phyloP scores from a whole-genome alignment of 768 basidiomycete species.

The Kwoniella botswanensis region DNA sequence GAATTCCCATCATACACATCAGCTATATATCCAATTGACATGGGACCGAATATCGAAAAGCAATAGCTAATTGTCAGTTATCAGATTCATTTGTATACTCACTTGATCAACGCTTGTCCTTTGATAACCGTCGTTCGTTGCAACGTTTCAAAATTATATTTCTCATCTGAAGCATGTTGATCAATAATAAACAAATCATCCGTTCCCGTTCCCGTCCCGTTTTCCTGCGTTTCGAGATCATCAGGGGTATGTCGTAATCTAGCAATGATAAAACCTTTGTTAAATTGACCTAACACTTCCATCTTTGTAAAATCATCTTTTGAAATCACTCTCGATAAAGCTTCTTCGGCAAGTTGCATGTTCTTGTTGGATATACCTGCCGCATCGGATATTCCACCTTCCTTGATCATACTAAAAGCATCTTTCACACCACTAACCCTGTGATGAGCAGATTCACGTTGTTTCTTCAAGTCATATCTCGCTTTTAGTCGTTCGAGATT shows the following conservation, averaged over 20 bases:
- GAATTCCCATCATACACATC: background rate
- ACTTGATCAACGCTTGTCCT: conserved; percentile 84
- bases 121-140: conserved; percentile 88
- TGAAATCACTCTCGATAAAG: conserved; percentile 79
- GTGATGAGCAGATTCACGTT: too few species aligned
- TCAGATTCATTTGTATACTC: conserved; percentile 41
- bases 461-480: conserved; percentile 23
- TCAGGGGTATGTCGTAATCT: conserved; percentile 61
- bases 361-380: conserved; percentile 59
- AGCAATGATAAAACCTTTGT: conserved; percentile 89
- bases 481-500: conserved; percentile 55
- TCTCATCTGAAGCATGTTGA: conserved; percentile 97
- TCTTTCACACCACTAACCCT: background rate
- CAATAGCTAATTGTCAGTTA: too few species aligned
- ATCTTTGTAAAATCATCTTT: conserved; percentile 84
- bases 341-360: conserved; percentile 65
- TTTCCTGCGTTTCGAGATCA: background rate
- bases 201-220: conserved; percentile 19
- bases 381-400: conserved; percentile 34
- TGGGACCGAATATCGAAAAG: too few species aligned
- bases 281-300: conserved; percentile 92
- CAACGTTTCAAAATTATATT: conserved; percentile 95
- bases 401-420: conserved; percentile 39
- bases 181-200: conserved; percentile 97
- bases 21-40: background rate